Conservation (phyloP, 768 basidiomycete genomes). For the Coprinellus micaceus region DNA sequence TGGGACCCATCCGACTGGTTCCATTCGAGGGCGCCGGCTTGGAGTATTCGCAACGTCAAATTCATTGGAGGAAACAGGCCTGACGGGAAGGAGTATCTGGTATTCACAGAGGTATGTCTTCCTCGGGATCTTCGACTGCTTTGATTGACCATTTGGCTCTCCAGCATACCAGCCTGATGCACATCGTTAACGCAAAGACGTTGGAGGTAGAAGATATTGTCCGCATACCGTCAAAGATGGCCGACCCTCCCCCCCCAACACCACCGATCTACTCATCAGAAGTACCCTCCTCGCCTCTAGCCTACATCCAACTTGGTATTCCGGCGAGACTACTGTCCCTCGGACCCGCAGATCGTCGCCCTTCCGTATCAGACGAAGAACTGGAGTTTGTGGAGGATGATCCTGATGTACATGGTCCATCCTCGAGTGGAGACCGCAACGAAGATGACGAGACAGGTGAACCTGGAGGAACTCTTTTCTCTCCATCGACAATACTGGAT, state of each 20-base stretch:
- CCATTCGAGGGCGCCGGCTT: conserved; percentile 12
- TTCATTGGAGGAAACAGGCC: conserved; percentile 13
- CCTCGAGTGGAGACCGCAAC: no score
- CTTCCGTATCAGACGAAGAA: background rate
- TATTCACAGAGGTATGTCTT: conserved; percentile 12
- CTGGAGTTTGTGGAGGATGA: background rate
- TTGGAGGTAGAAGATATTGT: conserved; percentile 15
- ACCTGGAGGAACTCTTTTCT: no score
- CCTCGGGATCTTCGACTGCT: background rate
- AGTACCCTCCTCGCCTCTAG: background rate
- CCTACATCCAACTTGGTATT: conserved; percentile 10
- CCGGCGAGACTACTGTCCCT: background rate
- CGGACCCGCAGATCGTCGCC: background rate
- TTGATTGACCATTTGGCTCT: background rate
- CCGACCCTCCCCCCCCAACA: background rate
- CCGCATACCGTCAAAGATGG: conserved; percentile 9
- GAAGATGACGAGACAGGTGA: no score
- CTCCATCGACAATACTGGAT: no score
- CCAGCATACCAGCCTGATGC: conserved; percentile 16
- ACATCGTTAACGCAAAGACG: conserved; percentile 15
- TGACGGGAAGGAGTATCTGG: conserved; percentile 14
- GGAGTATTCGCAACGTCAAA: conserved; percentile 16
- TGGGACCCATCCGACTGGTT: conserved; percentile 18
- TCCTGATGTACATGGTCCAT: background rate
- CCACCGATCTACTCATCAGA: conserved; percentile 4